Base-by-base conservation (phyloP, 2,329 filamentous ascomycete species). In the Apiospora koreana region DNA sequence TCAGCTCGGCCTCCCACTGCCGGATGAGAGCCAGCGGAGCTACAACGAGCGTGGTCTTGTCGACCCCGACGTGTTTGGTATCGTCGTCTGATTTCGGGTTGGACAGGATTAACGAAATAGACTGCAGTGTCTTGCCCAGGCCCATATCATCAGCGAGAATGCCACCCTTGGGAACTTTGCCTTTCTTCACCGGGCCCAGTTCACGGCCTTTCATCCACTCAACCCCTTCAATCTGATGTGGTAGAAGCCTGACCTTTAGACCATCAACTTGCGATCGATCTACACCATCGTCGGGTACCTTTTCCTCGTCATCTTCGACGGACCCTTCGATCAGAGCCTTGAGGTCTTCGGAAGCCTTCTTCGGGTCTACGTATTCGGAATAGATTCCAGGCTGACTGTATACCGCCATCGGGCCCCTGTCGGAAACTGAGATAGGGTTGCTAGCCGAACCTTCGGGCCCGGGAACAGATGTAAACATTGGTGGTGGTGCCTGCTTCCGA, bases 71-170 rank as follows among this genome's bases (percentile, higher is more conserved):
- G 21, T 88, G 86, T 58, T 87, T 86, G 71, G 58, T 38, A 41
- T 69, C 28, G 50, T 85, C 82, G 3, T 87, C 86, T 35, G 93
- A 91, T 76, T 92, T 94, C 23, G 90, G 88, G 76, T 98, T 97
- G 69, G 88, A 92, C 46, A 99, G 86, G 54, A 99, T 92, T 42
- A 98, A 86, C 1, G 95, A 91, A 70, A 99, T 93, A 1, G 95
- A 94, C 82, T 99, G 96, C 18, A 99, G 88, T 0, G 96, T 99
- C 85, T 99, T 99, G 71, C 96, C 96, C 18, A 98, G 85, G 74
- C 95, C 95, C 95, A 98, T 97, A 79, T 99, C 96, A 77, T 99
- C 96, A 23, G 96, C 96, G 45, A 99, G 87, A 73, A 99, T 97
- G 23, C 96, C 96, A 45, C 96, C 96, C 76, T 97, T 96, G 41